Percentiles rank a stretch among this genome's conserved stretches.
Evolutionary conservation across 768 basidiomycete species (phyloP).

Genomic region (Trametes meyenii): DNA sequence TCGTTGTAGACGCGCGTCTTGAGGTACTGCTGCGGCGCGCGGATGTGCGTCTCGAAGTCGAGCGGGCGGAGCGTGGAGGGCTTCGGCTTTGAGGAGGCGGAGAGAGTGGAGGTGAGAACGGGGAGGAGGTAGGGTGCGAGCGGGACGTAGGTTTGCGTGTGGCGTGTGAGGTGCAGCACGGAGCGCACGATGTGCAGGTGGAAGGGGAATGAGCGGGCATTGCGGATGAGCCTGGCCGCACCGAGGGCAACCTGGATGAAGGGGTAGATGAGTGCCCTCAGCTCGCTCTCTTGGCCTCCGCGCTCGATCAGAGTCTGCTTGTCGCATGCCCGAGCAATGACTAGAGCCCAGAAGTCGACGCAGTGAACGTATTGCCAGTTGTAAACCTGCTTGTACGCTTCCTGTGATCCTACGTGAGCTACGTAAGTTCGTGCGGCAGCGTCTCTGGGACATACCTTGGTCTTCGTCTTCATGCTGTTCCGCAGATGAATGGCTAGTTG

Average conservation of each 20-base stretch:
- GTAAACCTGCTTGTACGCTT: conserved; percentile 92
- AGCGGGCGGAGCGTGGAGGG: conserved; percentile 85
- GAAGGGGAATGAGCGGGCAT: conserved; percentile 90
- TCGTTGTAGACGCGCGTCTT: conserved; percentile 88
- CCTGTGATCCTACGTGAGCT: conserved; percentile 44
- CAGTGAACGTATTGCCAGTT: conserved; percentile 99
- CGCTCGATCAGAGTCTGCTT: conserved; percentile 52
- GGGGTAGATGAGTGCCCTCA: conserved; percentile 91
- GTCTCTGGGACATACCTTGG: conserved; percentile 57
- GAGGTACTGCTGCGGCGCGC: conserved; percentile 85
- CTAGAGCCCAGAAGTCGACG: conserved; percentile 94
- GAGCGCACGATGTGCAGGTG: conserved; percentile 92
- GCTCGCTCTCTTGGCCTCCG: conserved; percentile 67
- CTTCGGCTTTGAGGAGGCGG: conserved; percentile 71
- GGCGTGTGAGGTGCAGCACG: conserved; percentile 79
- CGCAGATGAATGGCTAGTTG: conserved; percentile 92
- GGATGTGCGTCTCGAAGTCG: conserved; percentile 86
- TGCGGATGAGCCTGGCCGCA: conserved; percentile 90
- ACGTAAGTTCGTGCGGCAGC: conserved; percentile 7
- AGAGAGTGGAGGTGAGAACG: conserved; percentile 76
- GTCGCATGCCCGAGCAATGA: conserved; percentile 82
- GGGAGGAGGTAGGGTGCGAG: conserved; percentile 86
- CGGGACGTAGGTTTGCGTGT: conserved; percentile 86
- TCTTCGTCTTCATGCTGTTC: conserved; percentile 87
- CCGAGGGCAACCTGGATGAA: conserved; percentile 94